phyloP scores from a whole-genome alignment of 257 asterid species.

The Lantana camara region DNA sequence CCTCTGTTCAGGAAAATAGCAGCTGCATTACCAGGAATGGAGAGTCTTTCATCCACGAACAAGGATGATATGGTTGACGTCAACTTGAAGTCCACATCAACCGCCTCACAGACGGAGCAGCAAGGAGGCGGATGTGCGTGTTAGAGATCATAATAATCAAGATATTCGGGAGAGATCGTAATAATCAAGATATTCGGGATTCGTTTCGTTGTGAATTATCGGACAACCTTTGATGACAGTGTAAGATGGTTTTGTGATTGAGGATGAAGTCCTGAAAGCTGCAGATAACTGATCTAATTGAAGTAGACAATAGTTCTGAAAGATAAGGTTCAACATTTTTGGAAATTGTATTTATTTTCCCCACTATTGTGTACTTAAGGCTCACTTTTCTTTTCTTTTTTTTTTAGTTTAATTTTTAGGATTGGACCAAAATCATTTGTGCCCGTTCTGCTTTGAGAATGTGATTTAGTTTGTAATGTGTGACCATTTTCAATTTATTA shows the following conservation, averaged over 20 bases:
- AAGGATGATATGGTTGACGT: constrained; percentile 90
- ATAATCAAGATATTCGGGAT: neutral
- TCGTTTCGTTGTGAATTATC: neutral
- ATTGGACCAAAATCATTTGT: neutral
- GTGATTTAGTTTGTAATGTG: neutral
- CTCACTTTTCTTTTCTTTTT: neutral
- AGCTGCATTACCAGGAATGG: constrained; percentile 86
- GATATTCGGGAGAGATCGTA: no score
- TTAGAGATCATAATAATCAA: constrained; percentile 35
- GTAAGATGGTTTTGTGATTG: no score
- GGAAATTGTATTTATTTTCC: constrained; percentile 17
- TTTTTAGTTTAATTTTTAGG: constrained; percentile 1
- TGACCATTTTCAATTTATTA: no score
- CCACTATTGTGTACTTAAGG: constrained; percentile 15
- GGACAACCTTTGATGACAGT: neutral
- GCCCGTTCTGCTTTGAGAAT: neutral
- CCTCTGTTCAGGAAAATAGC: constrained; percentile 90
- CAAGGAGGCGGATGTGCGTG: constrained; percentile 92
- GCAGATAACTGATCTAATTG: no score
- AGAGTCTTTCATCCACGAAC: constrained; percentile 71
- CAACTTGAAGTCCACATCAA: constrained; percentile 73
- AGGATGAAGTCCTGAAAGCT: neutral
- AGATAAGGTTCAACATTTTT: constrained; percentile 14
- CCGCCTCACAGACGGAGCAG: constrained; percentile 62
- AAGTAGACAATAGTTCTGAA: no score